Percentiles rank a stretch among this genome's conserved stretches.
Conservation (phyloP, 768 basidiomycete genomes). For the Filobasidium floriforme region DNA sequence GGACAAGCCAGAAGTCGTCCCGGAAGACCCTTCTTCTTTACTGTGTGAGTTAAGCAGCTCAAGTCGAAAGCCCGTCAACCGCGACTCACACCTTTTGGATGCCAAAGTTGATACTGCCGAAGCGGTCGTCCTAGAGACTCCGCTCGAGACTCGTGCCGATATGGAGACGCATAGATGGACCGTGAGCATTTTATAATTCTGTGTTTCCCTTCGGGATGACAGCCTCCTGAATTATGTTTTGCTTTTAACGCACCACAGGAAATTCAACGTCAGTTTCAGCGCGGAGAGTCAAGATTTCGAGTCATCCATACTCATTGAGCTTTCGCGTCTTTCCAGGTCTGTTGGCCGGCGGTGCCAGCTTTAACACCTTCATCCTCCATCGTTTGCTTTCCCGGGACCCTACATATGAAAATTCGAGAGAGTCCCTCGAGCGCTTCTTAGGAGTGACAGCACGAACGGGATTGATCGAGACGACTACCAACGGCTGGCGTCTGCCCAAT, state of each 20-base stretch:
- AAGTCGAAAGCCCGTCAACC: background rate
- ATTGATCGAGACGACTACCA: background rate
- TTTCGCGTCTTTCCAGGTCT: slow-evolving; percentile 8
- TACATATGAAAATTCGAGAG: slow-evolving; percentile 8
- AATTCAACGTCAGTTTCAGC: slow-evolving; percentile 2
- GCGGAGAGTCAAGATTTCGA: background rate
- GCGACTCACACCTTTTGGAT: too few relatives aligned
- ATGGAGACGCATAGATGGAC: slow-evolving; percentile 8
- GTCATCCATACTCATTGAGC: background rate
- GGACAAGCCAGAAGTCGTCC: background rate
- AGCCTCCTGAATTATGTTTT: background rate
- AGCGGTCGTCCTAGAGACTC: background rate
- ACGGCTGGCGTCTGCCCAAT: background rate
- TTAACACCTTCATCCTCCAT: slow-evolving; percentile 15
- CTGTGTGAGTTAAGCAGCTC: background rate
- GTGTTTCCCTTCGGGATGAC: too few relatives aligned
- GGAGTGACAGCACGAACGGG: slow-evolving; percentile 12
- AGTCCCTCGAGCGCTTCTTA: slow-evolving; percentile 16
- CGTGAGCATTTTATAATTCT: background rate
- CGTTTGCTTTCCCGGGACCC: slow-evolving; percentile 7
- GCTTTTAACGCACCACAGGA: background rate
- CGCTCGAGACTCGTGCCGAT: background rate
- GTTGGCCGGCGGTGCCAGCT: background rate
- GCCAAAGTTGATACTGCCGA: background rate
- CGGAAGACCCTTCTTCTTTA: background rate